These are phyloP conservation scores for Suhomyces terraborum DNA, from an alignment of 1,139 yeast species.

Conservation along the genomic window DNA sequence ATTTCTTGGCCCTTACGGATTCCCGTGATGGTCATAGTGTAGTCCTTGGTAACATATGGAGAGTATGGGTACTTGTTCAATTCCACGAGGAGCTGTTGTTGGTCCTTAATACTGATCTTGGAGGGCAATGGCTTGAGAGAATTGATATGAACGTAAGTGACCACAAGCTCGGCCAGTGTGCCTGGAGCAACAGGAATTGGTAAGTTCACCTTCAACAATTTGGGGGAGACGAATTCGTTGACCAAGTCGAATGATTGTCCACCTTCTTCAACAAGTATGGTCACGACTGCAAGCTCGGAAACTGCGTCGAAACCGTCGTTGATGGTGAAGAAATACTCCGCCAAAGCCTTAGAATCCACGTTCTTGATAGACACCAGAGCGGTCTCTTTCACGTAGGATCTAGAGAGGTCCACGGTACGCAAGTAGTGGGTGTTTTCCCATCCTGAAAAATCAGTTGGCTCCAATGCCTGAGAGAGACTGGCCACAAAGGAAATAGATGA, in stretches of 20 bases:
- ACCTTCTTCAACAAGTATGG: constrained; percentile 37
- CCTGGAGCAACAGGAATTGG: constrained; percentile 72
- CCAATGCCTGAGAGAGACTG: constrained; percentile 9
- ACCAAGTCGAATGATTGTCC: constrained; percentile 27
- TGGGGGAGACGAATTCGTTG: constrained; percentile 30
- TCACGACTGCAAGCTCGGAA: constrained; percentile 50
- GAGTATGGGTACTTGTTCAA: constrained; percentile 61
- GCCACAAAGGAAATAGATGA: constrained; percentile 5
- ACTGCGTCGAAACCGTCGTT: constrained; percentile 47
- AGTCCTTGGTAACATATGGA: constrained; percentile 60
- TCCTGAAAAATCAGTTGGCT: constrained; percentile 5
- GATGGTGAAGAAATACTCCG: constrained; percentile 58
- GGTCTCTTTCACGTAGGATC: constrained; percentile 68
- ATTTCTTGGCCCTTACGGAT: constrained; percentile 50
- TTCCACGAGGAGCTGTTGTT: constrained; percentile 59
- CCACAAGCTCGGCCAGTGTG: constrained; percentile 48
- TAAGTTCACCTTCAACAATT: constrained; percentile 46
- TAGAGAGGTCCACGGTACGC: constrained; percentile 62
- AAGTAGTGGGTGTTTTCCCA: constrained; percentile 53
- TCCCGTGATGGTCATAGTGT: constrained; percentile 54
- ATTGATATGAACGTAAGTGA: constrained; percentile 56
- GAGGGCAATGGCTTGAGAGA: constrained; percentile 64
- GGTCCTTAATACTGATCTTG: constrained; percentile 57
- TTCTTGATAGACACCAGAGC: constrained; percentile 60
- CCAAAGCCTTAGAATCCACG: constrained; percentile 53